Conservation (phyloP, 768 basidiomycete genomes). For the Podaxis sp. region DNA sequence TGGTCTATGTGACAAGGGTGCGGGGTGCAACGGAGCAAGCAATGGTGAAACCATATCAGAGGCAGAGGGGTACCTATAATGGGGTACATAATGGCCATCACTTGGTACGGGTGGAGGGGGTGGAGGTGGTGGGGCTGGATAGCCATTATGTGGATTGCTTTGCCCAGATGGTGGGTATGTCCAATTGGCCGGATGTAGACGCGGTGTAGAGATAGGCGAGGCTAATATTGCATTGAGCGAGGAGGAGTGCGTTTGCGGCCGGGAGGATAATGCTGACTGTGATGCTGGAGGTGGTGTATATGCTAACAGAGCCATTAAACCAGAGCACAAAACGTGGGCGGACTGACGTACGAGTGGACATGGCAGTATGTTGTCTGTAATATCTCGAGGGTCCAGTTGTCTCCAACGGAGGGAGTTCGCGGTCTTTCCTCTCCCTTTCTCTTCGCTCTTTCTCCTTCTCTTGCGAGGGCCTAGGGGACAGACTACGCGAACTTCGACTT, state of each 20-base stretch:
- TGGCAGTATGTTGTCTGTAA: conserved; percentile 61
- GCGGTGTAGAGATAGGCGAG: conserved; percentile 14
- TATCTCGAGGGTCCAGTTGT: conserved; percentile 49
- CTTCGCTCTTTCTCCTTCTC: conserved; percentile 34
- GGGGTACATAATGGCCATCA: conserved; percentile 2
- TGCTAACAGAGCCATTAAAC: neutral
- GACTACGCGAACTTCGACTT: conserved; percentile 41
- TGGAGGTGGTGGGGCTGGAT: neutral
- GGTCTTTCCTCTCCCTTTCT: conserved; percentile 23
- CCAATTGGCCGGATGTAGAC: conserved; percentile 11
- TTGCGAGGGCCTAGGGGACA: conserved; percentile 41
- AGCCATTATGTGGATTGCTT: neutral
- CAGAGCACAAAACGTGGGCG: conserved; percentile 6
- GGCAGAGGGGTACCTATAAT: conserved; percentile 4
- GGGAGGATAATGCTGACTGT: conserved; percentile 14
- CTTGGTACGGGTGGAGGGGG: neutral
- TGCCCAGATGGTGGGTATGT: neutral
- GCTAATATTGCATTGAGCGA: conserved; percentile 15
- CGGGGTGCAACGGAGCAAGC: neutral
- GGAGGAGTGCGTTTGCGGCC: conserved; percentile 5
- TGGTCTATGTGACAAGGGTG: neutral
- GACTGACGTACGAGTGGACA: conserved; percentile 37
- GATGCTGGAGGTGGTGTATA: conserved; percentile 13
- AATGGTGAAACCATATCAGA: neutral
- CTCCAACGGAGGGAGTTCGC: conserved; percentile 19